Evolutionary conservation across 2,329 filamentous ascomycete genomes (phyloP), one percentile per base, ranked within the genome.

Genomic region (Byssochlamys sp.): DNA sequence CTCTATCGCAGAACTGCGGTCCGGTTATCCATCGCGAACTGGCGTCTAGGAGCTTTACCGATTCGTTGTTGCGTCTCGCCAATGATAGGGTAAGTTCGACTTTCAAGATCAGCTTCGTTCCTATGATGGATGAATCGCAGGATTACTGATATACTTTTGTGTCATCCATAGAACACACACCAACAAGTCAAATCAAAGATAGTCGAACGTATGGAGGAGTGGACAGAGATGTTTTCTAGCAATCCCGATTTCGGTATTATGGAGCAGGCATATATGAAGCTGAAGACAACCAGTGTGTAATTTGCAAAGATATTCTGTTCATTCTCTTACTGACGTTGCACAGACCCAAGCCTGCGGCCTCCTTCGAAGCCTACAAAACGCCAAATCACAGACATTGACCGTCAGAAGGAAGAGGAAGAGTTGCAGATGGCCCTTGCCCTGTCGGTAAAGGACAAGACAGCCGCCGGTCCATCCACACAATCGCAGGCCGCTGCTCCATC

Each of bases 151-250:
- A 33, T 58, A 63, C 57, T 63, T 53, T 49, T 27, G n/a, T 14
- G n/a, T 19, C 4, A 26, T 26, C 39, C 50, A 2, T 60, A 84
- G 76, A 99, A 95, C 73, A 96, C 92, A 55, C 94, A 97, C 73
- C 87, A 88, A 70, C 90, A 96, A 73, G 94, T 99, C 71, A 97
- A 97, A 77, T 85, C 90, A 62, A 97, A 96, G 82, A 96, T 99
- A 63, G 76, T 97, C 59, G 92, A 97, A 79, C 86, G 91, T 64
- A 97, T 97, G 90, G 87, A 89, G 72, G 90, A 92, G 63, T 99
- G 94, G 94, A 86, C 88, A 58, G 89, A 94, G 67, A 95, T 96
- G 89, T 97, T 97, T 72, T 83, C 84, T 66, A 86, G 83, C 60
- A 90, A 96, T 70, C 84, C 91, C 10, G 92, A 96, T 70, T 82